phyloP scores from a whole-genome alignment of 2,329 filamentous ascomycete genomes.

The Fusarium coffeatum region DNA sequence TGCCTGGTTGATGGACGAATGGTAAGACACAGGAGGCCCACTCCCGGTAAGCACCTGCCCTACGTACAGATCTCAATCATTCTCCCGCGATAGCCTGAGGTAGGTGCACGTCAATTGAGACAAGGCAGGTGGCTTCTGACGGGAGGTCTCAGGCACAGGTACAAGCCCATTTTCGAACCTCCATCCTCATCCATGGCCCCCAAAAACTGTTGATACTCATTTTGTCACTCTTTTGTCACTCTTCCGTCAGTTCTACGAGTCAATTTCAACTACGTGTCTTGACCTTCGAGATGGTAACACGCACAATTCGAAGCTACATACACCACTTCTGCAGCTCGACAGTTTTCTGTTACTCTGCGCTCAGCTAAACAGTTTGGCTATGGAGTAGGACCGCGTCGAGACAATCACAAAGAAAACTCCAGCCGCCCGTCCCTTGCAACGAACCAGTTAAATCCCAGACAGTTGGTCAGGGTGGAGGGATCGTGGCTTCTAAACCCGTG shows the following conservation, averaged over 20 bases:
- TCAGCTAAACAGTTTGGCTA: slow-evolving; percentile 14
- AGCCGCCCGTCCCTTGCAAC: slow-evolving; percentile 34
- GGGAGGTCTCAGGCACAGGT: slow-evolving; percentile 6
- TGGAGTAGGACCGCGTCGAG: slow-evolving; percentile 8
- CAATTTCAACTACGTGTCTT: slow-evolving; percentile 4
- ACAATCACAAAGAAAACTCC: slow-evolving; percentile 26
- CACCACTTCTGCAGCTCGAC: slow-evolving; percentile 12
- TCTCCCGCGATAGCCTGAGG: slow-evolving; percentile 8
- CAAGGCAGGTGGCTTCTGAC: slow-evolving; percentile 12
- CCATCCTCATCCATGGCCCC: neutral
- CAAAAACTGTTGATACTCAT: neutral
- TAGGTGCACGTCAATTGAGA: slow-evolving; percentile 1
- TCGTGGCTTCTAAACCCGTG: slow-evolving; percentile 48
- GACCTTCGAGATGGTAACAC: neutral
- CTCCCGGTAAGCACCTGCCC: slow-evolving; percentile 30
- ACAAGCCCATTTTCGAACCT: neutral
- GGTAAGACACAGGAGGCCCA: slow-evolving; percentile 26
- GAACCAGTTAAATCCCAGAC: slow-evolving; percentile 38
- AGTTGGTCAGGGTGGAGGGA: slow-evolving; percentile 41
- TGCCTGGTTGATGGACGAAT: slow-evolving; percentile 14
- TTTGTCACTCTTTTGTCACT: neutral
- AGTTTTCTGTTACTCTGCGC: slow-evolving; percentile 34
- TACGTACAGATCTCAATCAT: slow-evolving; percentile 30
- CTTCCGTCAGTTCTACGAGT: neutral
- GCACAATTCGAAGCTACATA: slow-evolving; percentile 1